Conservation (phyloP, 2,329 filamentous ascomycete genomes). For the Phaeoacremonium minimum region DNA sequence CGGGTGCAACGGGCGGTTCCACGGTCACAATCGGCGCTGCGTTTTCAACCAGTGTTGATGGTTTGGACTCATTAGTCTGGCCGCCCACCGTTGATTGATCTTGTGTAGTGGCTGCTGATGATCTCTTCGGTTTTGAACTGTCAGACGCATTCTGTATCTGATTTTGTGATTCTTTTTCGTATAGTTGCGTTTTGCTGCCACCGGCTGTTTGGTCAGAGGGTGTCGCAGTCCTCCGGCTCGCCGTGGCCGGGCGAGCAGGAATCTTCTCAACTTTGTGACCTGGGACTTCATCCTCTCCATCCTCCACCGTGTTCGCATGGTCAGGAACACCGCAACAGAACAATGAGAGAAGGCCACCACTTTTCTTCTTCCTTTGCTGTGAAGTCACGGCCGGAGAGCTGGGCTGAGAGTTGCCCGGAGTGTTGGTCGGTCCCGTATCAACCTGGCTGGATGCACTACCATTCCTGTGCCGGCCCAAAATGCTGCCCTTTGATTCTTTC, state of each 20-base stretch:
- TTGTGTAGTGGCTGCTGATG: constrained; percentile 40
- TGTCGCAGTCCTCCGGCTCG: constrained; percentile 48
- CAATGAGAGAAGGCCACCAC: constrained; percentile 52
- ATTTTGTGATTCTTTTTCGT: constrained; percentile 44
- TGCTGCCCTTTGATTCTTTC: constrained; percentile 62
- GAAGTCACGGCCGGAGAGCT: constrained; percentile 44
- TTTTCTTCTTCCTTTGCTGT: constrained; percentile 50
- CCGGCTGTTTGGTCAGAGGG: constrained; percentile 43
- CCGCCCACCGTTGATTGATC: constrained; percentile 39
- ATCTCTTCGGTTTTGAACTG: constrained; percentile 34
- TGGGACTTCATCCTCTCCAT: constrained; percentile 47
- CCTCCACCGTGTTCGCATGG: constrained; percentile 48
- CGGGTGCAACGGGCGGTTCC: constrained; percentile 25
- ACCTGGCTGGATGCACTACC: constrained; percentile 64
- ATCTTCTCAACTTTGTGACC: constrained; percentile 54
- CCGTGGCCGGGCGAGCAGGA: constrained; percentile 48
- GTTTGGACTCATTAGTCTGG: constrained; percentile 41
- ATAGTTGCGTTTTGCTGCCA: constrained; percentile 32
- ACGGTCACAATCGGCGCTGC: constrained; percentile 34
- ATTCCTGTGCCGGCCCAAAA: constrained; percentile 59
- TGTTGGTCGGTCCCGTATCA: constrained; percentile 47
- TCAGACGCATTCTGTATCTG: constrained; percentile 28
- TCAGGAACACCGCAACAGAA: constrained; percentile 66
- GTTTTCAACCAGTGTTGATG: constrained; percentile 29
- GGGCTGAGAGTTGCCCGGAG: constrained; percentile 44